Percentiles rank a stretch among this genome's conserved stretches.
Evolutionary conservation across 345 rosid species (phyloP).

Genomic region (Bruguiera sexangula): DNA sequence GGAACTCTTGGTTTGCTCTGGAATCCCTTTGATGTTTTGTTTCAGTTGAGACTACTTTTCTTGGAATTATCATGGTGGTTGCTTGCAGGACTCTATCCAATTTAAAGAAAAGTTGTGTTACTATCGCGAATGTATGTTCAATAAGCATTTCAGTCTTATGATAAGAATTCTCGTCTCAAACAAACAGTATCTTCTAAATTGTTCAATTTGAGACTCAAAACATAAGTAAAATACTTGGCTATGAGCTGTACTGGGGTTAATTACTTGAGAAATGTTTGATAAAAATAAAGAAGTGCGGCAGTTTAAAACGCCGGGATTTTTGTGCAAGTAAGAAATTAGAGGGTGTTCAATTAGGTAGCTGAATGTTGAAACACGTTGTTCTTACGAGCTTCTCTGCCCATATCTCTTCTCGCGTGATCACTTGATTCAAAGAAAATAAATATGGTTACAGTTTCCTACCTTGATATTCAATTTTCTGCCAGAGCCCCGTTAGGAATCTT

Average conservation of each 20-base stretch:
- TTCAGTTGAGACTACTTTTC: neutral
- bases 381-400: neutral
- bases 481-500: conserved; percentile 9
- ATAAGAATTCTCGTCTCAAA: too few species aligned
- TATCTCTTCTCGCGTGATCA: neutral
- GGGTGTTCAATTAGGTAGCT: neutral
- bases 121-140: neutral
- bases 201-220: too few species aligned
- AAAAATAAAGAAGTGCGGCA: too few species aligned
- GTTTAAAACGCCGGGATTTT: too few species aligned
- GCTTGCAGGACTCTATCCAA: neutral
- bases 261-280: too few species aligned
- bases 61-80: neutral
- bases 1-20: neutral
- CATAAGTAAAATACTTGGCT: too few species aligned
- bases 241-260: too few species aligned
- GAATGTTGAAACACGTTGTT: neutral
- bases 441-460: conserved; percentile 30
- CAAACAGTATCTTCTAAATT: too few species aligned
- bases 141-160: neutral
- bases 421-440: conserved; percentile 23
- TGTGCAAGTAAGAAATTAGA: neutral
- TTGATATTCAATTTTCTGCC: conserved; percentile 2
- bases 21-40: neutral
- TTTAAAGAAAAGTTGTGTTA: neutral